Conservation (phyloP, 306 rosid species). For the Quercus suber region DNA sequence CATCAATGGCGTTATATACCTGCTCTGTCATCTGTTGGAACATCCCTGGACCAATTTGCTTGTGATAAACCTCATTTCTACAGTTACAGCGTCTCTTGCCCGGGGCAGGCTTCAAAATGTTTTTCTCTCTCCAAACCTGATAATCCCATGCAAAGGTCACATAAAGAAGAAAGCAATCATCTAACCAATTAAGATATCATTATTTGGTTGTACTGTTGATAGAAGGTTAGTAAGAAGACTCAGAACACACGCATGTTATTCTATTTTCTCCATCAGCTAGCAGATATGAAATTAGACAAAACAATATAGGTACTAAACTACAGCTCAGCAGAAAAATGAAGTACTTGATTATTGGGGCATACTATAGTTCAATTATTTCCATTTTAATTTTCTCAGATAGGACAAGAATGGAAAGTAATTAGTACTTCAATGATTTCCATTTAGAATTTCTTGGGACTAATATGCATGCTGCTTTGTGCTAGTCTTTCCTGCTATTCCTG, state of each 20-base stretch:
- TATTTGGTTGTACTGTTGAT: neutral
- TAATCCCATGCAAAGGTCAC: constrained; percentile 16
- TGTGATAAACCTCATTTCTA: constrained; percentile 94
- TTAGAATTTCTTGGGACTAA: neutral
- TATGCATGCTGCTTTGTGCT: neutral
- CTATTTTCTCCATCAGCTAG: neutral
- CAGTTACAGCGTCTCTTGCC: constrained; percentile 97
- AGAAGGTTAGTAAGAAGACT: too few species aligned
- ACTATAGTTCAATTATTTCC: neutral
- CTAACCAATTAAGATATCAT: neutral
- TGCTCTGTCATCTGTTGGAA: constrained; percentile 98
- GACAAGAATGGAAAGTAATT: neutral
- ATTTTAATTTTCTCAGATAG: neutral
- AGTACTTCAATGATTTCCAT: neutral
- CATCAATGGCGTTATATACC: constrained; percentile 35
- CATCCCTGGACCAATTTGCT: constrained; percentile 99
- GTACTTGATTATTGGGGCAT: neutral
- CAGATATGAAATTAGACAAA: neutral
- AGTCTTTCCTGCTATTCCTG: neutral
- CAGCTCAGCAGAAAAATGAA: neutral
- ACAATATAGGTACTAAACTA: neutral
- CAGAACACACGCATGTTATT: too few species aligned
- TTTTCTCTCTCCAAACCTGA: constrained; percentile 99
- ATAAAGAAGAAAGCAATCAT: constrained; percentile 7
- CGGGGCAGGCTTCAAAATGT: constrained; percentile 79